Base-by-base conservation (phyloP, 140 eudicot genomes). In the Cichorium intybus region DNA sequence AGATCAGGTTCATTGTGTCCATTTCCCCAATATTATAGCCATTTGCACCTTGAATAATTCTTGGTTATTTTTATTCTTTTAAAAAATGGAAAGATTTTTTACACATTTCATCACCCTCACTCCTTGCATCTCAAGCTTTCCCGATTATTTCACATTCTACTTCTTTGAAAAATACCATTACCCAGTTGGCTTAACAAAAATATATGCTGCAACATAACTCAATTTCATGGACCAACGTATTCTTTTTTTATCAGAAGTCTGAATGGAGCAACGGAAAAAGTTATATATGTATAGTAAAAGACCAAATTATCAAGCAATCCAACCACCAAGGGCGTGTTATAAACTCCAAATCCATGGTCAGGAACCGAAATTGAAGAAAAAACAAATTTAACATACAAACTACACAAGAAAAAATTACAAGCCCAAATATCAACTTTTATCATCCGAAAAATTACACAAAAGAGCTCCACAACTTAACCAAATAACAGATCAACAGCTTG, bases 381-480 rank as follows among this genome's bases (percentile, higher is more conserved):
- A 28, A 29, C 33, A 57, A 16, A 46, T 29, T 57, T 16, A 16
- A 7, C 4, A 31, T 33, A 33, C 43, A 33, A 66, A 23, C 62
- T n/a, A 52, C 1, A 7, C 26, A 51, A 21, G 5, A 20, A 21
- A 24, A 50, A 3, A 34, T 5, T 34, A 35, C 48, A 52, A 37
- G 23, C 23, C 43, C 27, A 1, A 31, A n/a, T 23, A 39, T 35
- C 31, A 24, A 66, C 18, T 52, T 33, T 18, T 34, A 53, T 67
- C 55, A 14, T 33, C 71, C 50, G 50, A 21, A 51, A 3, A 52
- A 66, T 51, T 3, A 10, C 34, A 35, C 9, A 9, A 23, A 23
- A 43, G 35, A 69, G 31, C 58, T 69, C 7, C 10, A 56, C 37
- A 69, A 24, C 62, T 18, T 14, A 56, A 41, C 34, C n/a, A 55